A percentile compares a stretch with the other conserved stretches of the same genome.
Evolutionary conservation across 2,329 filamentous ascomycete genomes (phyloP).

Genomic region (Myriosclerotinia curreyana): DNA sequence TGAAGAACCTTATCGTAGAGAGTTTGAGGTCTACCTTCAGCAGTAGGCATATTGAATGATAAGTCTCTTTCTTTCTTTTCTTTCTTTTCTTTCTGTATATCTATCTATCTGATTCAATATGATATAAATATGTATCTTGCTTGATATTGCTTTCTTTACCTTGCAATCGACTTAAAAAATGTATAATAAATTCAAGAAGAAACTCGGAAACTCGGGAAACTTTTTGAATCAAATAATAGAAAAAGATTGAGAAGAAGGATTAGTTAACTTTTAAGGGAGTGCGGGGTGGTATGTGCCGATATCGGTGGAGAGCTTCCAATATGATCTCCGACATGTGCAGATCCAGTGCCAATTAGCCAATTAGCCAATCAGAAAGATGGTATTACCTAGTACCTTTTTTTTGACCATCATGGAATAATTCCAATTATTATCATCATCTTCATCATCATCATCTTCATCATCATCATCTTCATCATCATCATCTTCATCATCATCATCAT

Average conservation of each 20-base stretch:
- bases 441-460: too few species aligned
- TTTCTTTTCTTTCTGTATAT: background rate
- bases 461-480: too few species aligned
- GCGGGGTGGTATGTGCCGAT: constrained; percentile 21
- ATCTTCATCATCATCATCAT: too few species aligned
- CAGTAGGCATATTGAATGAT: constrained; percentile 21
- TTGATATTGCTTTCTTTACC: background rate
- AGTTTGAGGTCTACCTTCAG: constrained; percentile 46
- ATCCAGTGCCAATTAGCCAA: too few species aligned
- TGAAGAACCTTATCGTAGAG: constrained; percentile 98
- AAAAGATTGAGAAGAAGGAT: background rate
- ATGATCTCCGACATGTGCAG: constrained; percentile 1
- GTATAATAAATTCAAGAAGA: too few species aligned
- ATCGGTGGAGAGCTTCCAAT: constrained; percentile 10
- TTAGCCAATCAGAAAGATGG: background rate
- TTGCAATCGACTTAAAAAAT: background rate
- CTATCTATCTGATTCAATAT: background rate
- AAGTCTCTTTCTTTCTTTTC: too few species aligned
- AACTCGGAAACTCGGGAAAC: too few species aligned
- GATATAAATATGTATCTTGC: background rate
- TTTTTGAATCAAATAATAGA: too few species aligned
- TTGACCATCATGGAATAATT: too few species aligned
- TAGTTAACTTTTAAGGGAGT: background rate
- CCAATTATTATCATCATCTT: too few species aligned
- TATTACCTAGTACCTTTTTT: too few species aligned